Conservation (phyloP, 371 early-diverging fungal genomes). For the Saksenaea vasiformis region DNA sequence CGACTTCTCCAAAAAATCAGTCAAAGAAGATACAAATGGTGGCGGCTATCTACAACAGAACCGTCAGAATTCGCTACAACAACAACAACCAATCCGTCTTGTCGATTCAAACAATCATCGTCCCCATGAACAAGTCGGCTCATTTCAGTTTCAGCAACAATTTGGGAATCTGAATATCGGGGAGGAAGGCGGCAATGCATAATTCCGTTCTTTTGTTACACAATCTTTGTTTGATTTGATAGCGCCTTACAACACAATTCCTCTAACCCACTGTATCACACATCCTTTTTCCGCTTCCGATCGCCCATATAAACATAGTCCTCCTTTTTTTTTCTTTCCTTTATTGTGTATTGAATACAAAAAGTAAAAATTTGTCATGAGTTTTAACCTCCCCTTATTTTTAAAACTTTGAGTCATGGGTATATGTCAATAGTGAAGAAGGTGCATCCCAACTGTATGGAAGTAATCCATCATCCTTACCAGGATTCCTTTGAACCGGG, state of each 20-base stretch:
- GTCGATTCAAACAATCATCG: slow-evolving; percentile 2
- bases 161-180: slow-evolving; percentile 27
- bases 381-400: not conserved
- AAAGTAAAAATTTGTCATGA: not conserved
- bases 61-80: not conserved
- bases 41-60: slow-evolving; percentile 8
- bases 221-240: not conserved
- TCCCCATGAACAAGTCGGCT: slow-evolving; percentile 6
- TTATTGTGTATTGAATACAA: not conserved
- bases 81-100: slow-evolving; percentile 7
- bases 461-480: too few relatives aligned
- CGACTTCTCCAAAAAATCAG: not conserved
- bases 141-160: slow-evolving; percentile 26
- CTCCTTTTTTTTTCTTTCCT: not conserved
- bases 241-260: too few relatives aligned
- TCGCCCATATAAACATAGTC: too few relatives aligned
- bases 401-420: not conserved
- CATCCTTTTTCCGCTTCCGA: too few relatives aligned
- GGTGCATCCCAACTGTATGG: too few relatives aligned
- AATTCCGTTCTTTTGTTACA: not conserved
- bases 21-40: not conserved
- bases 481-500: too few relatives aligned
- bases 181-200: slow-evolving; percentile 1
- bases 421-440: not conserved
- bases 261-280: too few relatives aligned